These are phyloP conservation scores for Hypholoma fasciculare DNA, from an alignment of 768 basidiomycete genomes.

Conservation along the genomic window DNA sequence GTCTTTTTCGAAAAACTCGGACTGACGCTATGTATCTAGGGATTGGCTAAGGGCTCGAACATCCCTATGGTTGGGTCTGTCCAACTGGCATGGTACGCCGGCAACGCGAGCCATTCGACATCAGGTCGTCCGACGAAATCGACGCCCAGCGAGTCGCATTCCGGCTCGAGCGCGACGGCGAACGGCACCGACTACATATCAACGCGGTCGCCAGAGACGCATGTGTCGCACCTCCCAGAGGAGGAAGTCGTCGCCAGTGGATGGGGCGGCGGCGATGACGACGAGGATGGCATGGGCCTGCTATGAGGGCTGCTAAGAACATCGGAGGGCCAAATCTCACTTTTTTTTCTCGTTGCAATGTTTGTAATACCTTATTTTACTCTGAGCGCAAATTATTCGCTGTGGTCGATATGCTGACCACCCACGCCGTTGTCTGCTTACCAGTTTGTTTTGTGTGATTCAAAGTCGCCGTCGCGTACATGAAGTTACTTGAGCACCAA, in stretches of 20 bases:
- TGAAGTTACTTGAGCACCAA: too few species aligned
- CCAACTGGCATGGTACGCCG: constrained; percentile 66
- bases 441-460: neutral
- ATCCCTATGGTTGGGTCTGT: constrained; percentile 68
- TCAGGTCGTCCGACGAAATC: constrained; percentile 20
- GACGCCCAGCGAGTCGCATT: constrained; percentile 11
- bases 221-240: constrained; percentile 35
- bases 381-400: neutral
- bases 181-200: constrained; percentile 23
- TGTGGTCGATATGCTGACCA: constrained; percentile 1
- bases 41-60: constrained; percentile 67
- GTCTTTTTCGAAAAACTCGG: neutral
- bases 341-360: constrained; percentile 10
- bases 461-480: neutral
- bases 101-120: constrained; percentile 23
- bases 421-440: neutral
- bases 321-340: constrained; percentile 3
- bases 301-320: constrained; percentile 26
- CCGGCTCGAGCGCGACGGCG: constrained; percentile 5
- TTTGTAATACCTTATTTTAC: constrained; percentile 15
- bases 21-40: constrained; percentile 39
- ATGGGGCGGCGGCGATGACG: constrained; percentile 72
- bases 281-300: constrained; percentile 78
- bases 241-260: constrained; percentile 67
- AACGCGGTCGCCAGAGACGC: constrained; percentile 30